Base-by-base conservation (phyloP, 495 filamentous ascomycete genomes). In the Acidiella bohemica region DNA sequence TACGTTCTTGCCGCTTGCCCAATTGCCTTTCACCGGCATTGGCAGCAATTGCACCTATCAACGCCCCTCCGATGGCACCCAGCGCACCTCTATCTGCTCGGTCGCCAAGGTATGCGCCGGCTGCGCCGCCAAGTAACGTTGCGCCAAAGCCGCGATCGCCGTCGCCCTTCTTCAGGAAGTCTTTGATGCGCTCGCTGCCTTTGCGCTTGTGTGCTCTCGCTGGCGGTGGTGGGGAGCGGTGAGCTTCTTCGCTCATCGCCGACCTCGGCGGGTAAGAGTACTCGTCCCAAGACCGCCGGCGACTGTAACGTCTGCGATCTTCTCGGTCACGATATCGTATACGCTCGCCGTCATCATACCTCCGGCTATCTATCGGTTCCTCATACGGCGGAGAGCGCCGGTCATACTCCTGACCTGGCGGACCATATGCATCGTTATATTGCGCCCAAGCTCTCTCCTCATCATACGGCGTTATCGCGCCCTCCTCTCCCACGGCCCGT, bases 371-470 rank as follows among this genome's bases (percentile, higher is more conserved):
- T 20, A 16, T 21, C 11, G 9, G n/a, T 10, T 10, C 31, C 4
- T 12, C 21, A 14, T 17, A 22, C 2, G 28, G 26, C 11, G 31
- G 39, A 9, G 26, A 19, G 2, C 32, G 30, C 13, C 21, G 14
- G 13, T 36, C 41, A 26, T 20, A 36, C 18, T 18, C 30, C 6
- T 5, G 9, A 4, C n/a, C 17, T 16, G 42, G 42, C 2, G 42
- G 32, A 17, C 42, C 42, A 27, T 44, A 44, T 2, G 42, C 42
- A 16, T 44, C 42, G n/a, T 23, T 32, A 18, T 44, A 44, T 16
- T 44, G 16, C 16, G 42, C 42, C 19, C 30, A 44, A 12, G 42
- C 42, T 26, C 39, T 44, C 42, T 44, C 42, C 19, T 44, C 33
- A 12, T 44, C 35, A 20, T 44, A 44, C 8, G 34, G 32, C n/a